phyloP scores from a whole-genome alignment of 352 stramenopile species.

The Discostella stelligera region DNA sequence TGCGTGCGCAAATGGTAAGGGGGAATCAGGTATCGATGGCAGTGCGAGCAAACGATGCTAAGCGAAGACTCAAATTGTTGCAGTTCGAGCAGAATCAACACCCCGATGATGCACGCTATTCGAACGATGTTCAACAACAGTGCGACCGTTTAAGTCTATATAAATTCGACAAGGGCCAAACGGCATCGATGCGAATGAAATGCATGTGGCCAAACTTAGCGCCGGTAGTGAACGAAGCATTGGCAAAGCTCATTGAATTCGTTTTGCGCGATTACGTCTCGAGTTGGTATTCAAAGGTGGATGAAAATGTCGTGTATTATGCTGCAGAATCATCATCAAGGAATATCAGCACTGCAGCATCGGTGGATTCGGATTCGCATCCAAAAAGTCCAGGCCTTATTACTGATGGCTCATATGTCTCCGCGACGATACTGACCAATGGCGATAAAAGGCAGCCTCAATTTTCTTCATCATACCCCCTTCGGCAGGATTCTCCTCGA shows the following conservation, averaged over 20 bases:
- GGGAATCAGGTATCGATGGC: slow-evolving; percentile 27
- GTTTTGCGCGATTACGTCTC: slow-evolving; percentile 77
- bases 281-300: slow-evolving; percentile 52
- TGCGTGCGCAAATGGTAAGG: slow-evolving; percentile 62
- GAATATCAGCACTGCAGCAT: neutral
- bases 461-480: slow-evolving; percentile 10
- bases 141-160: slow-evolving; percentile 25
- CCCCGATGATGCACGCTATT: neutral
- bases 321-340: slow-evolving; percentile 17
- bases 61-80: slow-evolving; percentile 1
- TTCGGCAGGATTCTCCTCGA: slow-evolving; percentile 4
- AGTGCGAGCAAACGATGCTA: slow-evolving; percentile 30
- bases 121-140: slow-evolving; percentile 11
- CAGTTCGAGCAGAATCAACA: neutral
- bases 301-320: slow-evolving; percentile 42
- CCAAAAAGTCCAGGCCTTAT: neutral
- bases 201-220: slow-evolving; percentile 74
- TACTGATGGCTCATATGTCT: neutral
- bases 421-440: neutral
- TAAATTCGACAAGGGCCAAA: slow-evolving; percentile 52
- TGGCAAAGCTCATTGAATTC: slow-evolving; percentile 76
- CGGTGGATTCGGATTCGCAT: slow-evolving; percentile 3
- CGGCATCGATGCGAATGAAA: slow-evolving; percentile 44
- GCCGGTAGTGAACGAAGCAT: slow-evolving; percentile 54
- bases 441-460: slow-evolving; percentile 6